Base-by-base conservation (phyloP, 2,329 filamentous ascomycete genomes). In the Diaporthe citri region DNA sequence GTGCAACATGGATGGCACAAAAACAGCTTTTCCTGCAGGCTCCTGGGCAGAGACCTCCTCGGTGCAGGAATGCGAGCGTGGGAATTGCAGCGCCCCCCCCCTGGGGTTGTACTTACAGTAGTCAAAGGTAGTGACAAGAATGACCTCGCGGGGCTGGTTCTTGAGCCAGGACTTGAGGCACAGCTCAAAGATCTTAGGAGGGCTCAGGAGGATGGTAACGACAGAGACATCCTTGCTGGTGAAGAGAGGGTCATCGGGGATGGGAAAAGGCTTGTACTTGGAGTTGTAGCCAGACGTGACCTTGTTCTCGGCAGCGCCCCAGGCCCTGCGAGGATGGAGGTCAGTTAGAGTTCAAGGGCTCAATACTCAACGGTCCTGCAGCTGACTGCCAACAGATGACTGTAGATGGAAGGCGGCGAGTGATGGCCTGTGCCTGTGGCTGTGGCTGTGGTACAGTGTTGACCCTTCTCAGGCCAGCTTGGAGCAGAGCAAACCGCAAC, bases 171-270 rank as follows among this genome's bases (percentile, higher is more conserved):
- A 55, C 36, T 15, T 43, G 20, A 72, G 71, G 36, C 71, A 72
- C 15, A 2, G 13, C 36, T 60, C 34, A 7, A 72, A 64, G 34
- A 72, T 56, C 48, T 64, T 9, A 34, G 71, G 71, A 46, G 71
- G 71, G 39, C 28, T 36, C 22, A 72, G 36, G 20, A 72, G 71
- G 22, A 51, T 8, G 34, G 46, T 15, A 10, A 72, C 20, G 8
- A 72, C 57, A 17, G 71, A 72, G 59, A 72, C 57, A 17, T 72
- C 71, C 28, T 64, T 55, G 57, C 34, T 72, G 36, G 57, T 72
- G 25, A 46, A 72, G 17, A 55, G n/a, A 43, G 57, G 71, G 15
- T 55, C 31, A 12, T 64, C 36, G 20, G 28, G 34, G 22, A 46
- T 46, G 36, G 36, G 71, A 17, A 55, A 72, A 0, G 71, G 71